Conservation (phyloP, 805 yeast species). For the Spathaspora hagerdaliae region DNA sequence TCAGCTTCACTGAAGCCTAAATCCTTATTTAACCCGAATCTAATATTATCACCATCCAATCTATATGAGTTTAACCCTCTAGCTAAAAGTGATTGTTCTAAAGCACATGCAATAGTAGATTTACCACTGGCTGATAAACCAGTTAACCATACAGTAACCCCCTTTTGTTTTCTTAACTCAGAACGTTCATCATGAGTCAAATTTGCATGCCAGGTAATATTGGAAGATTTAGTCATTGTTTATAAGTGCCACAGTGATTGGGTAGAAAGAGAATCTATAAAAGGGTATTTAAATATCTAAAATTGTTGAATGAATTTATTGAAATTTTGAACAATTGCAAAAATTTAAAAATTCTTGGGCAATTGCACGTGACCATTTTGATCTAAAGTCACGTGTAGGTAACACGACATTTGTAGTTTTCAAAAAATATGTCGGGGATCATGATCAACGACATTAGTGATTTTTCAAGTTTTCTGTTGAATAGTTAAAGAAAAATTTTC, state of each 20-base stretch:
- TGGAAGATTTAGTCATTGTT: slow-evolving; percentile 69
- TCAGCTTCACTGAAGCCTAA: slow-evolving; percentile 89
- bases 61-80: slow-evolving; percentile 75
- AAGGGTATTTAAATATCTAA: background rate
- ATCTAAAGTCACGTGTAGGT: background rate
- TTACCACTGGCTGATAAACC: slow-evolving; percentile 96
- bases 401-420: too few relatives aligned
- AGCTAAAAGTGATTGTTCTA: slow-evolving; percentile 76
- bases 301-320: background rate
- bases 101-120: slow-evolving; percentile 90
- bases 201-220: slow-evolving; percentile 95
- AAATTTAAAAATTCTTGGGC: background rate
- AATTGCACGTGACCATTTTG: slow-evolving; percentile 3
- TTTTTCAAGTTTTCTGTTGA: background rate
- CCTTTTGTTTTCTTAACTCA: slow-evolving; percentile 68
- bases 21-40: slow-evolving; percentile 94
- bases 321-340: background rate
- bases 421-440: too few relatives aligned
- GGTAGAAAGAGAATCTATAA: background rate
- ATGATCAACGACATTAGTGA: background rate
- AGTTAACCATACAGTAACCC: slow-evolving; percentile 92
- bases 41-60: slow-evolving; percentile 89
- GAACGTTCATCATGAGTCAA: slow-evolving; percentile 80
- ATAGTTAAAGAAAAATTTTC: too few relatives aligned
- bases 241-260: background rate